Conservation (phyloP, 2,329 filamentous ascomycete species). For the Neophaeococcomyces aloes region DNA sequence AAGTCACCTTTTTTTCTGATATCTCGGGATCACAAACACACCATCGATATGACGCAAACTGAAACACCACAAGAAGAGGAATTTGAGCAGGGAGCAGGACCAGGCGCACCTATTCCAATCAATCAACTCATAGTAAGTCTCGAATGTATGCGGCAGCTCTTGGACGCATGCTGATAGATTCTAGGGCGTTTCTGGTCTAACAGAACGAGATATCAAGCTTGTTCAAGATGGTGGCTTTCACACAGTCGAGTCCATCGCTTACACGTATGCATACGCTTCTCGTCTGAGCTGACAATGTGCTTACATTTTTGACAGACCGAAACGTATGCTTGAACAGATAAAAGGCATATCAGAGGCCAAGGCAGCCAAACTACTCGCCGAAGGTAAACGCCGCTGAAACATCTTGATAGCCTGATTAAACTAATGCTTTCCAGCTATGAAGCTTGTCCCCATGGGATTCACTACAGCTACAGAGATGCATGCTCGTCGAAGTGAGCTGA, state of each 20-base stretch:
- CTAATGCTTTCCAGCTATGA: constrained; percentile 54
- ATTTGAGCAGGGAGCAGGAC: constrained; percentile 60
- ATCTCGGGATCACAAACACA: too few relatives aligned
- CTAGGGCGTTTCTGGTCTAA: constrained; percentile 80
- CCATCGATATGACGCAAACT: constrained; percentile 18
- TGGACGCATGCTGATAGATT: constrained; percentile 17
- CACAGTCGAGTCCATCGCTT: constrained; percentile 91
- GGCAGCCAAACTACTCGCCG: constrained; percentile 76
- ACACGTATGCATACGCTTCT: constrained; percentile 52
- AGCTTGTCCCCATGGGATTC: constrained; percentile 96
- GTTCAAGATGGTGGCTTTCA: constrained; percentile 87
- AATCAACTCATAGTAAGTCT: constrained; percentile 66
- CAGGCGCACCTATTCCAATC: constrained; percentile 87
- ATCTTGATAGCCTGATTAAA: constrained; percentile 8
- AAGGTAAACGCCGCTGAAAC: constrained; percentile 50
- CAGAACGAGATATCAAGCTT: constrained; percentile 90
- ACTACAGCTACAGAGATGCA: constrained; percentile 99
- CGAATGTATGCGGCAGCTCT: constrained; percentile 5
- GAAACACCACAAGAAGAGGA: constrained; percentile 17
- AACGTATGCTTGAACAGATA: constrained; percentile 76
- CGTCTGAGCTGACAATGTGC: background rate
- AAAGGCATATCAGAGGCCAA: constrained; percentile 98
- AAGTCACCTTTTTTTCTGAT: too few relatives aligned
- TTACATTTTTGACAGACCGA: constrained; percentile 38
- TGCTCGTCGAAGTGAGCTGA: constrained; percentile 86